Conservation (phyloP, 768 basidiomycete species). For the Jaapia argillacea region DNA sequence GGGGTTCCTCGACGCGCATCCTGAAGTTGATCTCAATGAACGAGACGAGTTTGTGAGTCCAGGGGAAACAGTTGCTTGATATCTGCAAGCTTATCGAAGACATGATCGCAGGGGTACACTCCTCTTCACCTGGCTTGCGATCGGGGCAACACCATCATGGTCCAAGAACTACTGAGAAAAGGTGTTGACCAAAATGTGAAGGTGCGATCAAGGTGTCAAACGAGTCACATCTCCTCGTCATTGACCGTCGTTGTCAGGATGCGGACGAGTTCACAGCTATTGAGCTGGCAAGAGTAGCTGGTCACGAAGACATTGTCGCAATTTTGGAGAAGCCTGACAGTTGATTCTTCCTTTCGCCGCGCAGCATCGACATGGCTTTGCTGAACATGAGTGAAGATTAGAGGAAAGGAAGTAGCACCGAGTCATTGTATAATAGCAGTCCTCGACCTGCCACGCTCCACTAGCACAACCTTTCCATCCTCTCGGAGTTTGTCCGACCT, state of each 20-base stretch:
- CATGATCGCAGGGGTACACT: constrained; percentile 63
- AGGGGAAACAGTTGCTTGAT: too few species aligned
- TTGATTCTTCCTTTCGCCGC: too few species aligned
- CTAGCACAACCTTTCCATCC: too few species aligned
- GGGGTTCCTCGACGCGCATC: constrained; percentile 29
- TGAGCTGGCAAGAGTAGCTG: constrained; percentile 52
- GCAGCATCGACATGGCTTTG: too few species aligned
- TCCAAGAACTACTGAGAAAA: constrained; percentile 44
- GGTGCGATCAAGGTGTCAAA: constrained; percentile 27
- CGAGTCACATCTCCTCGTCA: constrained; percentile 3
- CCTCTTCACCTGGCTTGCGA: constrained; percentile 83
- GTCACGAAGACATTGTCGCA: constrained; percentile 41
- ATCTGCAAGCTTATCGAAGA: constrained; percentile 2
- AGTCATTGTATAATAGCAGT: too few species aligned
- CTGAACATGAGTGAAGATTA: too few species aligned
- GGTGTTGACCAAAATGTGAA: constrained; percentile 60
- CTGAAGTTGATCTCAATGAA: constrained; percentile 42
- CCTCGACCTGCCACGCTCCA: too few species aligned
- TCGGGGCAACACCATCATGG: constrained; percentile 53
- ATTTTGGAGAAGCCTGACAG: constrained; percentile 16
- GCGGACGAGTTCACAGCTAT: constrained; percentile 49
- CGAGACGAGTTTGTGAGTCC: constrained; percentile 65
- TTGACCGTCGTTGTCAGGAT: constrained; percentile 34
- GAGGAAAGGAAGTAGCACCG: too few species aligned
- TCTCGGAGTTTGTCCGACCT: too few species aligned